Conservation (phyloP, 176 grass and related monocot species). For the Leersia perrieri region DNA sequence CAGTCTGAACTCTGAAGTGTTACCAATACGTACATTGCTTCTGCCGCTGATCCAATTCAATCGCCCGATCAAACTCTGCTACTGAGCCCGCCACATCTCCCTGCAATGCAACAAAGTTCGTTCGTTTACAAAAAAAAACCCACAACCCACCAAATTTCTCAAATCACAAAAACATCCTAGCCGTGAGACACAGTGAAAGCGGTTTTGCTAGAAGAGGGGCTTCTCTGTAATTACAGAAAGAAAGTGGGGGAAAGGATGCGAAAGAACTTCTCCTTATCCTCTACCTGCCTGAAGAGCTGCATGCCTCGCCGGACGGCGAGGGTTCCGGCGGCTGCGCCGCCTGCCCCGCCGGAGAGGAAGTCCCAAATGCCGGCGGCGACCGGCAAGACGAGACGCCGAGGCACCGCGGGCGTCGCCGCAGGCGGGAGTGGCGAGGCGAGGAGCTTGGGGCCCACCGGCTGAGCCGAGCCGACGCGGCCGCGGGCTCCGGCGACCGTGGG, state of each 20-base stretch:
- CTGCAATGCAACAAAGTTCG: slow-evolving; percentile 9
- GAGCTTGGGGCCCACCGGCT: background rate
- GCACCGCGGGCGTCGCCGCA: background rate
- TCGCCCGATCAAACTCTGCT: slow-evolving; percentile 68
- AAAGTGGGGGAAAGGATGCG: background rate
- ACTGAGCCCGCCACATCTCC: slow-evolving; percentile 70
- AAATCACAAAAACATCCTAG: background rate
- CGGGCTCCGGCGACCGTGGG: background rate
- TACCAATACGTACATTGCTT: slow-evolving; percentile 58
- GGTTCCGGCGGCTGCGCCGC: slow-evolving; percentile 40
- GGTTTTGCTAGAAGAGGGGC: background rate
- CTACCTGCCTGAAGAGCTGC: slow-evolving; percentile 74
- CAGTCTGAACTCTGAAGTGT: background rate
- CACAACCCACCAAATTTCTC: background rate
- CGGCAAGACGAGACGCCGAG: slow-evolving; percentile 59
- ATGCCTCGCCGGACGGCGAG: slow-evolving; percentile 73
- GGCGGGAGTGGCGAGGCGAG: slow-evolving; percentile 12
- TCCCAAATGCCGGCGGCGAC: slow-evolving; percentile 56
- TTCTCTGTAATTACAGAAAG: background rate
- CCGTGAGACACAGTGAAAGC: background rate
- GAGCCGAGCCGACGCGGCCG: background rate
- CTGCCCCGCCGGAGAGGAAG: slow-evolving; percentile 55
- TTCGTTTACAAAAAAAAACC: background rate
- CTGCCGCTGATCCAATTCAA: slow-evolving; percentile 69
- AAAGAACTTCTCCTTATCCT: background rate